A percentile compares a stretch with the other conserved stretches of the same genome.
Evolutionary conservation across 2,329 filamentous ascomycete species (phyloP).

Genomic region (Madurella mycetomatis): DNA sequence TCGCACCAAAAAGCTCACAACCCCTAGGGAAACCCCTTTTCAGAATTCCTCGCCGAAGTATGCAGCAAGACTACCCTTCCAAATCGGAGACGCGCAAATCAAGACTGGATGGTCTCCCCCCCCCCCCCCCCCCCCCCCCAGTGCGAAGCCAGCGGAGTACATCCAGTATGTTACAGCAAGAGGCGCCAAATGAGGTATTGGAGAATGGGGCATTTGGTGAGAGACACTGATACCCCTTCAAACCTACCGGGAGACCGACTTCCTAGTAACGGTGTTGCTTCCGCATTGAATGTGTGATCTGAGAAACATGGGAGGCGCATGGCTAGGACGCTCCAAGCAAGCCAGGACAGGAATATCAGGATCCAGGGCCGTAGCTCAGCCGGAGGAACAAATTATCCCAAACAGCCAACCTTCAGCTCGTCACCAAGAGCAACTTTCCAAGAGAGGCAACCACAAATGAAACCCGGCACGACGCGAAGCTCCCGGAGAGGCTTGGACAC

Average conservation of each 20-base stretch:
- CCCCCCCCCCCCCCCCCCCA: too few relatives aligned
- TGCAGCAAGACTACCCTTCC: background rate
- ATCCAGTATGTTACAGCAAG: background rate
- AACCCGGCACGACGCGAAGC: background rate
- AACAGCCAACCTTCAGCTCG: background rate
- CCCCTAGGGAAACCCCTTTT: background rate
- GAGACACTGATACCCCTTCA: background rate
- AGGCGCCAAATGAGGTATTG: background rate
- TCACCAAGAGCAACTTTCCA: background rate
- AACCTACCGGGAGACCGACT: background rate
- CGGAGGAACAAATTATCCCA: background rate
- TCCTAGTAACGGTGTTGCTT: background rate
- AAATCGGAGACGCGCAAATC: background rate
- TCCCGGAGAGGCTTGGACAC: background rate
- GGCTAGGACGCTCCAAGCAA: background rate
- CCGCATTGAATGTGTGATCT: background rate
- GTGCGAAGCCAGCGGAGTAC: conserved; percentile 2
- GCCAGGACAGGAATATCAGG: background rate
- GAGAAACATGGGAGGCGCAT: background rate
- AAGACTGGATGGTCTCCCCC: background rate
- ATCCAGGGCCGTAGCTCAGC: background rate
- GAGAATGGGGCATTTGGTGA: conserved; percentile 1
- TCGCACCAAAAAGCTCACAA: background rate
- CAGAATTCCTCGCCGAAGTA: background rate
- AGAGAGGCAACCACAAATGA: background rate